These are phyloP conservation scores for Pleurotus cornucopiae DNA, from an alignment of 768 basidiomycete genomes.

Conservation along the genomic window DNA sequence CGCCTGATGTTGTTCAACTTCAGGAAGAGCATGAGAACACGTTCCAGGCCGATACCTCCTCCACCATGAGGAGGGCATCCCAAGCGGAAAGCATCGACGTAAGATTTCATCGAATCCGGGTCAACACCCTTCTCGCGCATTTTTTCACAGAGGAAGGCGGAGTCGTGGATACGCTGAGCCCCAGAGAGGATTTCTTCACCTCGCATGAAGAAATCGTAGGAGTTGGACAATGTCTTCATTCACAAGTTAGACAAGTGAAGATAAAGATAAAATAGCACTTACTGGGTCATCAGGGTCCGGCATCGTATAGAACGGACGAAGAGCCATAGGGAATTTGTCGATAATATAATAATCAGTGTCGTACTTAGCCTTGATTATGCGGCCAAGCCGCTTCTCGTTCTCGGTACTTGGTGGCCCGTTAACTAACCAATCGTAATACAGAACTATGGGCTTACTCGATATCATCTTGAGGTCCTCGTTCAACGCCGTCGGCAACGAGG, in stretches of 20 bases:
- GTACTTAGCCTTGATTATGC: slow-evolving; percentile 88
- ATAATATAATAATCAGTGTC: slow-evolving; percentile 99
- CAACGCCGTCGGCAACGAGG: slow-evolving; percentile 81
- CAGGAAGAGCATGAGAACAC: slow-evolving; percentile 96
- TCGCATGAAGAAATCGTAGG: slow-evolving; percentile 99
- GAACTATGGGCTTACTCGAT: slow-evolving; percentile 58
- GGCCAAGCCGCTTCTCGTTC: slow-evolving; percentile 91
- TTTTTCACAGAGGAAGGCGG: slow-evolving; percentile 72
- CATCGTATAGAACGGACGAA: slow-evolving; percentile 99
- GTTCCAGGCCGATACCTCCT: slow-evolving; percentile 92
- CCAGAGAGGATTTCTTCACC: slow-evolving; percentile 99
- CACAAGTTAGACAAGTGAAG: slow-evolving; percentile 10
- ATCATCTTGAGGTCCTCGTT: slow-evolving; percentile 77
- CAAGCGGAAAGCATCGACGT: slow-evolving; percentile 91
- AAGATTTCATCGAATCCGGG: slow-evolving; percentile 87
- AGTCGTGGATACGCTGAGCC: slow-evolving; percentile 95
- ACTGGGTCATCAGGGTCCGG: slow-evolving; percentile 90
- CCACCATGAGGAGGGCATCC: slow-evolving; percentile 97
- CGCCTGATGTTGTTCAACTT: slow-evolving; percentile 94
- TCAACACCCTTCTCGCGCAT: slow-evolving; percentile 89
- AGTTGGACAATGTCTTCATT: slow-evolving; percentile 82
- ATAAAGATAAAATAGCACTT: slow-evolving; percentile 20
- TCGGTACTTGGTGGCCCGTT: slow-evolving; percentile 59
- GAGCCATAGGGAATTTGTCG: slow-evolving; percentile 95
- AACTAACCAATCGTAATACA: slow-evolving; percentile 10